Conservation (phyloP, 257 asterid species). For the Fraxinus cuspidata region DNA sequence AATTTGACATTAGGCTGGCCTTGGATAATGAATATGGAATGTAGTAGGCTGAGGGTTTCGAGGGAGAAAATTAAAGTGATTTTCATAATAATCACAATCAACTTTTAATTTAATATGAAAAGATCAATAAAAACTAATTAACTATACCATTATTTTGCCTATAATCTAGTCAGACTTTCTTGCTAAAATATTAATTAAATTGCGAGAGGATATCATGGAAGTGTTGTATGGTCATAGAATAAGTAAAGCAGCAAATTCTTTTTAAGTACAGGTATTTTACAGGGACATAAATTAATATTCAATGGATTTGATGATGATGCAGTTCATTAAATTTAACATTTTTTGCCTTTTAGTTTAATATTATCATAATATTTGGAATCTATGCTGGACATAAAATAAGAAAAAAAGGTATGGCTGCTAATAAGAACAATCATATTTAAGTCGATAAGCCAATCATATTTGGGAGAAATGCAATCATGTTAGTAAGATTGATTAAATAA, state of each 20-base stretch:
- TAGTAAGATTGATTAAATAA: too few species aligned
- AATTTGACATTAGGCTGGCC: slow-evolving; percentile 4
- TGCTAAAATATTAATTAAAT: slow-evolving; percentile 21
- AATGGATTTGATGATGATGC: slow-evolving; percentile 15
- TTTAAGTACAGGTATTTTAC: slow-evolving; percentile 33
- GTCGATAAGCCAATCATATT: slow-evolving; percentile 27
- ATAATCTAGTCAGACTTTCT: slow-evolving; percentile 36
- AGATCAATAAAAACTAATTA: neutral
- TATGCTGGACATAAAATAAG: slow-evolving; percentile 3
- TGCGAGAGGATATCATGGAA: slow-evolving; percentile 24
- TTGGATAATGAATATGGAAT: neutral
- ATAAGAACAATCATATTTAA: too few species aligned
- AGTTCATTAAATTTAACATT: slow-evolving; percentile 9
- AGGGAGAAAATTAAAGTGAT: neutral
- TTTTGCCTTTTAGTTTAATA: slow-evolving; percentile 11
- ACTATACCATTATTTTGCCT: neutral
- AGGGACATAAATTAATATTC: slow-evolving; percentile 22
- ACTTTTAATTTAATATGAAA: neutral
- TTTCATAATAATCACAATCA: neutral
- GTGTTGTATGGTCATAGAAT: slow-evolving; percentile 28
- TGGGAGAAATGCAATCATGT: neutral
- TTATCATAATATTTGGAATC: slow-evolving; percentile 34
- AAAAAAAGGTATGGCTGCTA: too few species aligned
- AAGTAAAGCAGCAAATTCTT: slow-evolving; percentile 28
- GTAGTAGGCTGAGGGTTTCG: neutral